Evolutionary conservation across 805 yeast genomes (phyloP).

Genomic region (Schwanniomyces occidentalis): DNA sequence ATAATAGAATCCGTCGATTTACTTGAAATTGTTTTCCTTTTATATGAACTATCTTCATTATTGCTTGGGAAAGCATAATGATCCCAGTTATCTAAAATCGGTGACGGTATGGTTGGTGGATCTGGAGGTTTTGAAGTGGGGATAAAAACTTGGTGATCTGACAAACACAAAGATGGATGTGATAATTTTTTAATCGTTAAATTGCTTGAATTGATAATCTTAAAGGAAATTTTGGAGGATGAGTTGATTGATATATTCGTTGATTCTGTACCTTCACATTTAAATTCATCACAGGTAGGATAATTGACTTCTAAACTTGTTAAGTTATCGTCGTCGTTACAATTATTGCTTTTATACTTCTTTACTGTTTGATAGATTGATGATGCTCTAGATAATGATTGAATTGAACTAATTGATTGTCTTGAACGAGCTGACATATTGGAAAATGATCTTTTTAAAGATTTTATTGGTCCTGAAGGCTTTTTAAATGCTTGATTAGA

Average conservation of each 20-base stretch:
- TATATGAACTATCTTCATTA: too few relatives aligned
- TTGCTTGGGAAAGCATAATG: neutral
- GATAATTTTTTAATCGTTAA: neutral
- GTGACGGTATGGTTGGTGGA: conserved; percentile 4
- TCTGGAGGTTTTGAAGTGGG: conserved; percentile 6
- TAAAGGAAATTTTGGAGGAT: neutral
- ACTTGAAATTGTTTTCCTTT: too few relatives aligned
- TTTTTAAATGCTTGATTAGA: too few relatives aligned
- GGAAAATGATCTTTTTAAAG: conserved; percentile 3
- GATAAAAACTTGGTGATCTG: neutral
- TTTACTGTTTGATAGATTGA: neutral
- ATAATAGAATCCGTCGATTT: too few relatives aligned
- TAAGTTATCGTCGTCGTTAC: neutral
- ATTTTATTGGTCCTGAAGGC: too few relatives aligned
- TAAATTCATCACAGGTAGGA: neutral
- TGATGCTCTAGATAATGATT: neutral
- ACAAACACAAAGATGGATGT: neutral
- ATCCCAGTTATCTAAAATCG: conserved; percentile 1
- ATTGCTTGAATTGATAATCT: neutral
- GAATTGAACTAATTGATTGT: conserved; percentile 2
- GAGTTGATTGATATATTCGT: neutral
- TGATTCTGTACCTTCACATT: neutral
- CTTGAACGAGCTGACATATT: conserved; percentile 3
- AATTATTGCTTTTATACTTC: neutral
- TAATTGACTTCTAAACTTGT: conserved; percentile 10